Conservation (phyloP, 2,329 filamentous ascomycete genomes). For the Ophiosphaerella narmari region DNA sequence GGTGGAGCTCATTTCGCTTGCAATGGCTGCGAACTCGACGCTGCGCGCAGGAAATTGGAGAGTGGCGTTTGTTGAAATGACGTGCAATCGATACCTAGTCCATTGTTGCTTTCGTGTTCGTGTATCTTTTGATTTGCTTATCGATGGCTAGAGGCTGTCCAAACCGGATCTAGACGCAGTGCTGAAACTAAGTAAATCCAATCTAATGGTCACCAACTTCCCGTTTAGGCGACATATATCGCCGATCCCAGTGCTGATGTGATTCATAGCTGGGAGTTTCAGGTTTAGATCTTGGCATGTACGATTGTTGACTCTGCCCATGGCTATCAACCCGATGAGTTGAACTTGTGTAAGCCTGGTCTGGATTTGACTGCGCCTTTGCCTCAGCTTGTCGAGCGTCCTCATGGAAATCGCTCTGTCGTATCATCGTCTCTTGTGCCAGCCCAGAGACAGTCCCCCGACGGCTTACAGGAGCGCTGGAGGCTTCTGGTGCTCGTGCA, state of each 20-base stretch:
- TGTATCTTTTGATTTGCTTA: conserved; percentile 13
- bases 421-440: conserved; percentile 33
- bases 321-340: conserved; percentile 32
- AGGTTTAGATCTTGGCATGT: conserved; percentile 35
- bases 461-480: conserved; percentile 38
- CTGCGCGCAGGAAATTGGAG: conserved; percentile 18
- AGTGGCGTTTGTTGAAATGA: conserved; percentile 26
- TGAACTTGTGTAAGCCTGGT: conserved; percentile 22
- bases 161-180: conserved; percentile 20
- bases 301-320: conserved; percentile 30
- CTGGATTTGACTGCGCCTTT: conserved; percentile 22
- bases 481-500: conserved; percentile 39
- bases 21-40: conserved; percentile 29
- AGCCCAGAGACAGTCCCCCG: conserved; percentile 40
- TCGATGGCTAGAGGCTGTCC: conserved; percentile 13
- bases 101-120: conserved; percentile 10
- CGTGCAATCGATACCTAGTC: conserved; percentile 4
- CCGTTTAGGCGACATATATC: conserved; percentile 42
- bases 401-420: conserved; percentile 32
- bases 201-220: conserved; percentile 43
- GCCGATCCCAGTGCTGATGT: conserved; percentile 40
- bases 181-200: conserved; percentile 27
- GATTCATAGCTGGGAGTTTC: conserved; percentile 40
- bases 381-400: conserved; percentile 28
- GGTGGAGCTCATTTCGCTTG: conserved; percentile 48